Percentiles rank a stretch among this genome's conserved stretches.
Evolutionary conservation across 768 basidiomycete genomes (phyloP).

Genomic region (Lentinula guzmanii): DNA sequence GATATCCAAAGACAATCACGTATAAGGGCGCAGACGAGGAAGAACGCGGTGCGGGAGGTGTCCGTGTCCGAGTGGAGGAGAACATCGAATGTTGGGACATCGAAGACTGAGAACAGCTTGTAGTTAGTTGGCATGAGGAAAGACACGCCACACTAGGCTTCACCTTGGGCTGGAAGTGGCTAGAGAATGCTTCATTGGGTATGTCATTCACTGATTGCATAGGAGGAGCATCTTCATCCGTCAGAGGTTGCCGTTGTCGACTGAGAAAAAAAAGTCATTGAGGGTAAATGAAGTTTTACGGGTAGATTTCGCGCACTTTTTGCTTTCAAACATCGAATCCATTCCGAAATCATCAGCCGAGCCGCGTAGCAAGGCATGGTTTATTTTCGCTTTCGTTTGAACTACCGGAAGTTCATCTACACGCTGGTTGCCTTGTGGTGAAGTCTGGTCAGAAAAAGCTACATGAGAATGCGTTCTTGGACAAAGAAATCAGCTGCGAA

Average conservation of each 20-base stretch:
- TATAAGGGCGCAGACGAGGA: slow-evolving; percentile 38
- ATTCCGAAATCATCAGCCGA: slow-evolving; percentile 71
- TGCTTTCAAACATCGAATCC: slow-evolving; percentile 81
- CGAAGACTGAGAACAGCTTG: not conserved
- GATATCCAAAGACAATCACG: slow-evolving; percentile 86
- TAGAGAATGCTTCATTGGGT: slow-evolving; percentile 47
- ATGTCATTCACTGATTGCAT: slow-evolving; percentile 72
- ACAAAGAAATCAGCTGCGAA: slow-evolving; percentile 19
- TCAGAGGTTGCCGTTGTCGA: slow-evolving; percentile 55
- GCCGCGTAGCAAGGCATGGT: slow-evolving; percentile 57
- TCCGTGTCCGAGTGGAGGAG: slow-evolving; percentile 25
- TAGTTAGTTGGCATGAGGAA: slow-evolving; percentile 2
- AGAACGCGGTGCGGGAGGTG: slow-evolving; percentile 19
- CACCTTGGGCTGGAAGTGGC: slow-evolving; percentile 46
- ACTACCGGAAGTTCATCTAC: slow-evolving; percentile 71
- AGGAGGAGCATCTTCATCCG: slow-evolving; percentile 72
- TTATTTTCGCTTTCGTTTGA: slow-evolving; percentile 78
- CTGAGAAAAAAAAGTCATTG: not conserved
- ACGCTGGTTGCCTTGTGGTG: slow-evolving; percentile 52
- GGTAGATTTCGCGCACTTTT: slow-evolving; percentile 33
- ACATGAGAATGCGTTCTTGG: not conserved
- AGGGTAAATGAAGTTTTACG: not conserved
- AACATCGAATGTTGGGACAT: slow-evolving; percentile 19
- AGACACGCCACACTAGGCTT: slow-evolving; percentile 13
- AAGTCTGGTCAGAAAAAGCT: slow-evolving; percentile 22